Base-by-base conservation (phyloP, 495 filamentous ascomycete genomes). In the Delitschia confertaspora region DNA sequence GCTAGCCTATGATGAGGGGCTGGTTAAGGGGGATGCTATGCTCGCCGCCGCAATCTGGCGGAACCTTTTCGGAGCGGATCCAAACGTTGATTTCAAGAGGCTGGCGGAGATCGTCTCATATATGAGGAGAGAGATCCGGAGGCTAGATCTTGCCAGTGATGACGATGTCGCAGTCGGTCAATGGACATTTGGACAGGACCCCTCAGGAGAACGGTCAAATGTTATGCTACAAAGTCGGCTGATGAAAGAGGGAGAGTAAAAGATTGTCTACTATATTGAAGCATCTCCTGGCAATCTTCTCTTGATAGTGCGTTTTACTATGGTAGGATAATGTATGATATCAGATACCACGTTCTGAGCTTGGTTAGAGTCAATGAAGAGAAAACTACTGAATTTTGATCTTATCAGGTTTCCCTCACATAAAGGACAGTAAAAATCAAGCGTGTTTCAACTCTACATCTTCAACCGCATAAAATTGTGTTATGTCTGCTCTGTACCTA, bases 31-130 rank as follows among this genome's bases (percentile, higher is more conserved):
- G 1, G 88, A 95, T 60, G 81, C 88, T 29, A 81, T 89, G 42
- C 69, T 94, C 10, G 88, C 86, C 4, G 71, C 82, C 21, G 91
- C 93, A 9, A 70, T 96, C 22, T 98, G 91, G 91, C 75, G 89
- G 52, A 98, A 98, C 62, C 51, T 96, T 29, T 95, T 83, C 66
- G 84, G 86, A 66, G 85, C 75, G 9, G 68, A 67, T 21, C 71
- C 74, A 34, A 79, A 86, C 27, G 68, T 87, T 17, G 83, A 95
- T 61, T 66, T 80, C 59, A 68, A 72, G 33, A 67, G 72, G 35
- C 59, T 96, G 44, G 88, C 84, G 0, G 68, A 73, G 45, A 73
- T 93, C 25, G 83, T 88, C 11, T 74, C 73, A 29, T 95, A 85
- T 69, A 80, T 94, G 70, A 71, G 88, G 13, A 69, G 75, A 29